Evolutionary conservation across 495 filamentous ascomycete species (phyloP).

Genomic region (Pseudotulostoma volvatum): DNA sequence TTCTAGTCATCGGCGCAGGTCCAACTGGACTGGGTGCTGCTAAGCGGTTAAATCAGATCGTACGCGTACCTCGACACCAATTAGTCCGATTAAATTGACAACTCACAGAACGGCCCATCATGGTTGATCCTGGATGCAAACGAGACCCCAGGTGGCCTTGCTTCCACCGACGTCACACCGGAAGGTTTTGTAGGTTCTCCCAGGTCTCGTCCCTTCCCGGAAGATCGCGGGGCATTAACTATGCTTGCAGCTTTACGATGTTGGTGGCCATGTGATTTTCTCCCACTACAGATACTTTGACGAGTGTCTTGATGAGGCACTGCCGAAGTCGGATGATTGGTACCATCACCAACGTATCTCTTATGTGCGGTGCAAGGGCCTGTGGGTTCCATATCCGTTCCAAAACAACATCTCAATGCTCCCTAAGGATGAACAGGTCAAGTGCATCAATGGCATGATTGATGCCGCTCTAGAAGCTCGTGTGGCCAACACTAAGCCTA

Average conservation of each 20-base stretch:
- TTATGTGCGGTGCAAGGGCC: conserved; percentile 88
- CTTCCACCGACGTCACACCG: conserved; percentile 86
- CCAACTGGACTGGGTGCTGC: conserved; percentile 93
- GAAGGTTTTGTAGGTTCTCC: conserved; percentile 82
- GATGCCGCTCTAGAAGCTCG: conserved; percentile 80
- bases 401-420: conserved; percentile 99
- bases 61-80: conserved; percentile 28
- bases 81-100: conserved; percentile 3
- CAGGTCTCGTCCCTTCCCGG: neutral
- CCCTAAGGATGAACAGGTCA: conserved; percentile 90
- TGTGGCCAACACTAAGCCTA: conserved; percentile 76
- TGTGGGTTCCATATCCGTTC: conserved; percentile 98
- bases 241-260: conserved; percentile 89
- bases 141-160: conserved; percentile 87
- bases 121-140: conserved; percentile 94
- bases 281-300: conserved; percentile 99
- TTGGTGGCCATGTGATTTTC: conserved; percentile 98
- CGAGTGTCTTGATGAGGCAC: conserved; percentile 91
- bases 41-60: conserved; percentile 92
- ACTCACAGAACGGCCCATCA: conserved; percentile 59
- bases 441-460: conserved; percentile 92
- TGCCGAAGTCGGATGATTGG: conserved; percentile 89
- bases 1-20: conserved; percentile 95
- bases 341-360: conserved; percentile 96
- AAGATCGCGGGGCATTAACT: too few relatives aligned